A percentile compares a stretch with the other conserved stretches of the same genome.
Conservation (phyloP, 2,329 filamentous ascomycete species). For the Phaeomoniella chlamydospora region DNA sequence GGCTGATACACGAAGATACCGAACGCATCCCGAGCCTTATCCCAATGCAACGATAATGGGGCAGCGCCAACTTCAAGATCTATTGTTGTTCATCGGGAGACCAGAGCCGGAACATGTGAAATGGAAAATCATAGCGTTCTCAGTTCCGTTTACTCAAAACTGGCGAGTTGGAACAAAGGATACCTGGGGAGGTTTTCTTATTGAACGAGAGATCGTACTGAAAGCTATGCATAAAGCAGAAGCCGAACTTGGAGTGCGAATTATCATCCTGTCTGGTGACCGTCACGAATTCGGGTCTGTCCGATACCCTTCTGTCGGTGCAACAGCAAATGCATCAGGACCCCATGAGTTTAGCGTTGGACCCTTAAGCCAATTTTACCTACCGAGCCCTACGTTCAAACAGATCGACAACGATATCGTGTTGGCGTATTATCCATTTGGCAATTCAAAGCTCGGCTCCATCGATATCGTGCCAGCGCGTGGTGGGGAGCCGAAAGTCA, state of each 20-base stretch:
- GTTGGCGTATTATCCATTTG: slow-evolving; percentile 68
- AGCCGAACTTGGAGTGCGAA: slow-evolving; percentile 52
- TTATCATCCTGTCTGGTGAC: slow-evolving; percentile 78
- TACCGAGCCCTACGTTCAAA: slow-evolving; percentile 68
- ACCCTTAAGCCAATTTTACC: slow-evolving; percentile 85
- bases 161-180: slow-evolving; percentile 81
- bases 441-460: slow-evolving; percentile 78
- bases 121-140: slow-evolving; percentile 88
- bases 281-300: slow-evolving; percentile 96
- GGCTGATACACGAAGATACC: slow-evolving; percentile 79
- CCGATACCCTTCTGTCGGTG: slow-evolving; percentile 39
- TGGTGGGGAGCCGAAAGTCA: slow-evolving; percentile 40
- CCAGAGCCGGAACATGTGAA: slow-evolving; percentile 63
- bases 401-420: slow-evolving; percentile 71
- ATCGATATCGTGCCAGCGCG: slow-evolving; percentile 58
- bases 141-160: slow-evolving; percentile 93
- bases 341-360: slow-evolving; percentile 85
- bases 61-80: slow-evolving; percentile 58
- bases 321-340: slow-evolving; percentile 14
- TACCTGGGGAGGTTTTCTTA: slow-evolving; percentile 86
- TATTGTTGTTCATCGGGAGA: slow-evolving; percentile 60
- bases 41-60: slow-evolving; percentile 79
- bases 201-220: slow-evolving; percentile 63
- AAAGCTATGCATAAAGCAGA: slow-evolving; percentile 87
- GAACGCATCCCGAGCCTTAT: slow-evolving; percentile 33